Conservation (phyloP, 2,329 filamentous ascomycete species). For the Phyllosticta capitalensis region DNA sequence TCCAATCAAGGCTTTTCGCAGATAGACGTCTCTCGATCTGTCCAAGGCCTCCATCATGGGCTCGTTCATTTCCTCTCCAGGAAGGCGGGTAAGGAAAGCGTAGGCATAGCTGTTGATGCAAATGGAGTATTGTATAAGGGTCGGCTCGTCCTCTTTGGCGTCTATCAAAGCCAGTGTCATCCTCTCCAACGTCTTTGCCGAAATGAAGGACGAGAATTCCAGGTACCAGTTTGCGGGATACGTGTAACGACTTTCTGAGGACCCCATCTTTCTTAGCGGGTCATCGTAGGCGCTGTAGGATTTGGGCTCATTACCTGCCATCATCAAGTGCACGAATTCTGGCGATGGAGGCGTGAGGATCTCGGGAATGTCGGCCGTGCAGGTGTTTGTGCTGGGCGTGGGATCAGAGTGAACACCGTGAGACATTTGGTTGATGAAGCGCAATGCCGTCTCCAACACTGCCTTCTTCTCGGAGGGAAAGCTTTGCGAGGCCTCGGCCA, state of each 20-base stretch:
- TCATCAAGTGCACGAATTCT: constrained; percentile 5
- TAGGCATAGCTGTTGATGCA: constrained; percentile 23
- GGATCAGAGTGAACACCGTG: background rate
- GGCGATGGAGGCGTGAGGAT: background rate
- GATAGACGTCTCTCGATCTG: constrained; percentile 20
- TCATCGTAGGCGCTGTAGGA: background rate
- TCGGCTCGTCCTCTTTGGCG: constrained; percentile 20
- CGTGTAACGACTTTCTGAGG: background rate
- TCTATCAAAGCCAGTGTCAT: constrained; percentile 23
- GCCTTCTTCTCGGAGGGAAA: background rate
- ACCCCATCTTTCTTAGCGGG: background rate
- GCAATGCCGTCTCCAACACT: constrained; percentile 3
- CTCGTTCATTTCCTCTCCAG: constrained; percentile 18
- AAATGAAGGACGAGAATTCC: constrained; percentile 13
- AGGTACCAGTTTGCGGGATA: background rate
- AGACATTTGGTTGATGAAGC: constrained; percentile 6
- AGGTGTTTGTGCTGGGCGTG: background rate
- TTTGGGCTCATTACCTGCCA: background rate
- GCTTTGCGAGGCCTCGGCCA: background rate
- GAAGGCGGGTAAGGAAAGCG: constrained; percentile 14
- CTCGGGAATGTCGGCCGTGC: background rate
- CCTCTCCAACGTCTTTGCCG: constrained; percentile 20
- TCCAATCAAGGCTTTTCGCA: constrained; percentile 22
- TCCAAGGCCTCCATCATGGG: constrained; percentile 19
- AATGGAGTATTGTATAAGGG: constrained; percentile 22